Percentiles rank a stretch among this genome's conserved stretches.
phyloP scores from a whole-genome alignment of 2,329 filamentous ascomycete genomes.

The Colletotrichum scovillei region DNA sequence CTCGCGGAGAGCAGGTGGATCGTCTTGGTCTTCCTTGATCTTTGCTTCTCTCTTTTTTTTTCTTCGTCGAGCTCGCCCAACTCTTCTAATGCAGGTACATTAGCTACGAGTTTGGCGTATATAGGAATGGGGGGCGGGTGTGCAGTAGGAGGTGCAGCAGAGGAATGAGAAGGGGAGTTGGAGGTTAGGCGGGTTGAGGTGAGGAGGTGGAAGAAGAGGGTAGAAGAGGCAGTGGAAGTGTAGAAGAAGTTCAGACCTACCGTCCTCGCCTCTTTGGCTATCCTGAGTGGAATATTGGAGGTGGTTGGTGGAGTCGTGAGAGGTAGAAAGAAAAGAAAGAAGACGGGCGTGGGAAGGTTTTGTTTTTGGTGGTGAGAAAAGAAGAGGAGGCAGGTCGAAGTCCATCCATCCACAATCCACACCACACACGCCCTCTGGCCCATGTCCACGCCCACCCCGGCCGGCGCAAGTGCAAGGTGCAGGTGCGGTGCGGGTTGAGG shows the following conservation, averaged over 20 bases:
- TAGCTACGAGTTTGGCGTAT: constrained; percentile 32
- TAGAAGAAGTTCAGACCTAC: constrained; percentile 34
- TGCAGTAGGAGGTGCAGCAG: constrained; percentile 25
- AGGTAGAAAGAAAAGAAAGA: constrained; percentile 44
- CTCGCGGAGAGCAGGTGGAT: constrained; percentile 12
- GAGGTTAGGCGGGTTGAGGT: neutral
- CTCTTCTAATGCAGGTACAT: constrained; percentile 38
- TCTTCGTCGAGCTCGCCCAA: constrained; percentile 34
- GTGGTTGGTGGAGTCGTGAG: constrained; percentile 49
- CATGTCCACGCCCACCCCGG: constrained; percentile 19
- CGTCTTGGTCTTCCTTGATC: constrained; percentile 15
- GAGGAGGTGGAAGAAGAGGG: constrained; percentile 9
- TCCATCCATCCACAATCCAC: constrained; percentile 27
- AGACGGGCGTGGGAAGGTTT: constrained; percentile 38
- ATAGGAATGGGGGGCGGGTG: constrained; percentile 33
- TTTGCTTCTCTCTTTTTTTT: constrained; percentile 13
- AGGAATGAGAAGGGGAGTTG: constrained; percentile 13
- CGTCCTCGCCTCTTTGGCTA: constrained; percentile 38
- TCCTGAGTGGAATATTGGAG: constrained; percentile 40
- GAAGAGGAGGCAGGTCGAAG: constrained; percentile 37
- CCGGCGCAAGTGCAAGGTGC: constrained; percentile 28
- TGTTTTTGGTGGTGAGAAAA: constrained; percentile 39
- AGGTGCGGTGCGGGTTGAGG: constrained; percentile 16
- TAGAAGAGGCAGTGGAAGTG: constrained; percentile 34
- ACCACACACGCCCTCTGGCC: neutral